Evolutionary conservation across 164 flowering plant genomes (phyloP).

Genomic region (Buxus sempervirens): DNA sequence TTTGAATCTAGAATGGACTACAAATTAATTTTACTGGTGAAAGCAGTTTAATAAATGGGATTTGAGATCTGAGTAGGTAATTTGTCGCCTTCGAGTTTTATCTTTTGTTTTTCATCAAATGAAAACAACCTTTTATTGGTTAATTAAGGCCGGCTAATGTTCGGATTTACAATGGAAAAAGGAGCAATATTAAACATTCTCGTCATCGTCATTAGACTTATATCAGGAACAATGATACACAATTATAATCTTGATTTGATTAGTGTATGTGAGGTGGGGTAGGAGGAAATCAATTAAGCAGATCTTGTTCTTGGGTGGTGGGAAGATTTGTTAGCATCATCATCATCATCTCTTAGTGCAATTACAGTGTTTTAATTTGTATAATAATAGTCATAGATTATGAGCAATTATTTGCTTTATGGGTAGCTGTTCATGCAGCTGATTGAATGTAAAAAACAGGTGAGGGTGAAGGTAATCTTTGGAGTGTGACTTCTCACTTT

Average conservation of each 20-base stretch:
- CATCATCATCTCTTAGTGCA: no score
- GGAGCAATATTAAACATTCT: background rate
- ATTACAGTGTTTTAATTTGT: no score
- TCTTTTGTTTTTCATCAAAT: background rate
- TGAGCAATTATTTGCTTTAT: background rate
- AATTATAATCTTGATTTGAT: no score
- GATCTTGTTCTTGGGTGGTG: no score
- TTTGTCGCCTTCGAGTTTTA: background rate
- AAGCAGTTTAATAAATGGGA: background rate
- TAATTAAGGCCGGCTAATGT: constrained; percentile 5
- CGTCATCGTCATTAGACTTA: background rate
- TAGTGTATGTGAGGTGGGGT: no score
- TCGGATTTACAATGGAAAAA: background rate
- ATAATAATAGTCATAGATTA: no score
- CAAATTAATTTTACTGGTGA: no score
- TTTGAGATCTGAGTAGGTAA: constrained; percentile 7
- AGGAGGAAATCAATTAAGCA: no score
- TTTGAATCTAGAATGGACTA: background rate
- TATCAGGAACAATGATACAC: no score
- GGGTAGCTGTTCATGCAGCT: background rate
- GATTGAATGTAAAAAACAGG: background rate
- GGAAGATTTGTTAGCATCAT: no score
- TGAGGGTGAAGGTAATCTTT: background rate
- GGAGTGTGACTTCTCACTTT: background rate
- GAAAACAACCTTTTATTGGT: constrained; percentile 14